Base-by-base conservation (phyloP, 176 grass and related monocot species). In the Tillandsia leiboldiana region DNA sequence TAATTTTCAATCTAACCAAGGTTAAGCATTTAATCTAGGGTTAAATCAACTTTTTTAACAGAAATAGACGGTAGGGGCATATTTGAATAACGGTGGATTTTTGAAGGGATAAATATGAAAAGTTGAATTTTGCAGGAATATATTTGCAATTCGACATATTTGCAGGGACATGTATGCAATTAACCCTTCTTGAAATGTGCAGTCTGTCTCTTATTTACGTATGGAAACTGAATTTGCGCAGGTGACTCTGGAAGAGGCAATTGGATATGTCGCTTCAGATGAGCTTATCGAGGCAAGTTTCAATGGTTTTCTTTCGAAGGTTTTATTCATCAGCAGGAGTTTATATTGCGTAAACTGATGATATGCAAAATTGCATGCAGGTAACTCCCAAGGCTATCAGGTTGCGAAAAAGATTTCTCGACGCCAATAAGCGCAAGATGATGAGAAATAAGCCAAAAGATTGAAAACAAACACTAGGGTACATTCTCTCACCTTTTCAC, bases 221-320 rank as follows among this genome's bases (percentile, higher is more conserved):
- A 33, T 66, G 24, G 29, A 47, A 23, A 42, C 27, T 71, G 73
- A 85, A 64, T 63, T 42, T 82, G 84, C 33, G 3, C 89, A 99
- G 94, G 86, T 99, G 86, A 90, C 53, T 84, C 87, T 99, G 80
- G 94, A 99, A 83, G 89, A 92, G 65, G 94, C 94, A 79, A 99
- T 99, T 86, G 94, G 94, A 71, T 99, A 99, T 85, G 94, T 99
- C 79, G 94, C 87, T 92, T 75, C 89, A 63, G 94, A 99, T 83
- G 94, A 99, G 68, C 94, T 99, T 74, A 93, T 99, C 48, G 94
- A 99, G 94, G 94, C 75, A 81, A 86, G 87, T 90, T 66, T 15
- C 64, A 49, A 59, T 26, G 71, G 50, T 13, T 61, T 27, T n/a
- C 18, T 5, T 59, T 70, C 27, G 3, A 70, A 9, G 18, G 4